Evolutionary conservation across 371 early-diverging fungal genomes (phyloP).

Genomic region (Rhizopus sp.): DNA sequence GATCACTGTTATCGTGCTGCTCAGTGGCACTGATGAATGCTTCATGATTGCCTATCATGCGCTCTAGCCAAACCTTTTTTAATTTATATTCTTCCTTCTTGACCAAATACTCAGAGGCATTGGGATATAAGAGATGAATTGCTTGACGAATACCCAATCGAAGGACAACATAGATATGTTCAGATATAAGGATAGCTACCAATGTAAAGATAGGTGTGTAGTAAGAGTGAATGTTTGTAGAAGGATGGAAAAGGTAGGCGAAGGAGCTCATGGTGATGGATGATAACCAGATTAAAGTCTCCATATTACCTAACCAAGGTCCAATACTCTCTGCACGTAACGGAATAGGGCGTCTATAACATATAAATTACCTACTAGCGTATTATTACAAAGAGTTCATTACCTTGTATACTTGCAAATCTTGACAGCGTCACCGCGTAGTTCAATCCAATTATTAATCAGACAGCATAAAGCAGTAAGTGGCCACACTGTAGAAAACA

Average conservation of each 20-base stretch:
- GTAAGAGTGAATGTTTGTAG: constrained; percentile 46
- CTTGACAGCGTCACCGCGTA: constrained; percentile 88
- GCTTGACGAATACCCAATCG: constrained; percentile 31
- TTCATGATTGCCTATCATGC: constrained; percentile 22
- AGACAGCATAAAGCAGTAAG: constrained; percentile 78
- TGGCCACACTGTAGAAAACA: constrained; percentile 87
- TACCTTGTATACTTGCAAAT: constrained; percentile 75
- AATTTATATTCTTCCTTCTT: constrained; percentile 43
- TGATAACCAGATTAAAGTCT: constrained; percentile 67
- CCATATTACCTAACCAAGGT: constrained; percentile 81
- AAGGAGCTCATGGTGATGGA: constrained; percentile 79
- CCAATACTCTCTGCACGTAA: constrained; percentile 80
- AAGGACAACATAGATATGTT: constrained; percentile 45
- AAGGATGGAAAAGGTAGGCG: constrained; percentile 66
- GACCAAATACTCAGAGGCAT: constrained; percentile 36
- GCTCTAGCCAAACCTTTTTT: constrained; percentile 44
- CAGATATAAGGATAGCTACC: constrained; percentile 41
- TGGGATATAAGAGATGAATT: constrained; percentile 32
- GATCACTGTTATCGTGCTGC: constrained; percentile 12
- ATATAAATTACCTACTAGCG: background rate
- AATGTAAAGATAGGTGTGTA: constrained; percentile 48
- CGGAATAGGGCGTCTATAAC: constrained; percentile 72
- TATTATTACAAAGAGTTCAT: background rate
- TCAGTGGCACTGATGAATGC: constrained; percentile 7
- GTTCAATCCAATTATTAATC: constrained; percentile 86